These are phyloP conservation scores for Niveomyces coronatus DNA, from an alignment of 2,329 filamentous ascomycete species.

Conservation along the genomic window DNA sequence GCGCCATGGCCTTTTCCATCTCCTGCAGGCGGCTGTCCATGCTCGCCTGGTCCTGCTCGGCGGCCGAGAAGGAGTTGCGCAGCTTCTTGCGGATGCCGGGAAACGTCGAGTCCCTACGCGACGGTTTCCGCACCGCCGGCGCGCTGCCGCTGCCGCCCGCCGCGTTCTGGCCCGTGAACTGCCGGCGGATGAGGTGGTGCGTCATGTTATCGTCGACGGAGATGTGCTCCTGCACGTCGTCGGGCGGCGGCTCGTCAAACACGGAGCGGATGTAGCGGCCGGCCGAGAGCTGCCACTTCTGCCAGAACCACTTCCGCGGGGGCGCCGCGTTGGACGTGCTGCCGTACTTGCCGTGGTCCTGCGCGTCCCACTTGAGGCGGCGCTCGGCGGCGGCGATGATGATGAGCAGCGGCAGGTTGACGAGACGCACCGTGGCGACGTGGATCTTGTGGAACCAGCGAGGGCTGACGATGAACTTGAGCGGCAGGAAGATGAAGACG, in stretches of 20 bases:
- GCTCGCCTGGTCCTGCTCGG: constrained; percentile 31
- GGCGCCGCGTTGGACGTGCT: constrained; percentile 15
- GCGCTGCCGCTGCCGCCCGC: constrained; percentile 13
- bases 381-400: constrained; percentile 63
- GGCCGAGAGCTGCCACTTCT: constrained; percentile 56
- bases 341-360: constrained; percentile 4
- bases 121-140: constrained; percentile 20
- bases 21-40: constrained; percentile 33
- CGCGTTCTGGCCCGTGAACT: constrained; percentile 39
- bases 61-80: constrained; percentile 36
- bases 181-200: constrained; percentile 45
- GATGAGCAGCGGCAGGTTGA: constrained; percentile 67
- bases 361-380: constrained; percentile 47
- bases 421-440: constrained; percentile 60
- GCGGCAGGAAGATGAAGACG: constrained; percentile 60
- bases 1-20: constrained; percentile 39
- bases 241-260: constrained; percentile 60
- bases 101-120: constrained; percentile 47
- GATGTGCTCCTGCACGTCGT: constrained; percentile 46
- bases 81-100: constrained; percentile 39
- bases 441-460: constrained; percentile 90
- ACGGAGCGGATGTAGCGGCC: constrained; percentile 64
- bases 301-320: constrained; percentile 46
- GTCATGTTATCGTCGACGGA: constrained; percentile 49
- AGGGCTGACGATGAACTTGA: constrained; percentile 68